Evolutionary conservation across 139 green algal species (phyloP), one percentile per base, ranked within the genome.

Genomic region (Penium margaritaceum): DNA sequence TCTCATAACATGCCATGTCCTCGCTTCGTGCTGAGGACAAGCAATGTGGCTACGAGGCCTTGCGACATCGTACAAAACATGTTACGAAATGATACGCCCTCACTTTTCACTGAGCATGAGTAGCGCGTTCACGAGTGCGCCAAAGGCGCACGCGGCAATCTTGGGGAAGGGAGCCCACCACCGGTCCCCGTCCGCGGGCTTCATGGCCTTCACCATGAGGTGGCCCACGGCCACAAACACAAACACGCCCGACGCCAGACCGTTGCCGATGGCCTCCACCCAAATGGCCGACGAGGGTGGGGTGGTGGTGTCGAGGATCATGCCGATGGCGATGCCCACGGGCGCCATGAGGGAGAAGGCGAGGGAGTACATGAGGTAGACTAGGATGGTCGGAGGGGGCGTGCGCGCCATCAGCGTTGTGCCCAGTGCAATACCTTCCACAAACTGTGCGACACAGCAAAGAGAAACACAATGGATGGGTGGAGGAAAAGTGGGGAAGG

Each of bases 361-460:
- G 0, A 65, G 1, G 44, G 46, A 44, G 34, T 53, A 74, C 12
- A 44, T 24, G 2, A 55, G 6, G 15, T 60, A 27, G n/a, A 24
- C 53, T 29, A 35, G 24, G 30, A 46, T 21, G 14, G 32, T 33
- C 15, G 17, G 51, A 5, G 17, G 21, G 14, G 32, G 27, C 19
- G 19, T n/a, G 1, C 34, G 34, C 19, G 32, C 47, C 30, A 63
- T 9, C 21, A 74, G 38, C 21, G 67, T 46, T 29, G 33, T 19
- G 3, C 67, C 67, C n/a, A 74, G 67, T 5, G 67, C 67, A 6
- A 74, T 17, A 3, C 67, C 67, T 46, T 74, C 67, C 29, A 74
- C 64, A 51, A 63, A 53, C 62, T 68, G 62, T n/a, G n/a, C n/a
- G n/a, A n/a, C n/a, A n/a, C n/a, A n/a, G n/a, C n/a, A n/a, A n/a